Conservation (phyloP, 306 rosid genomes). For the Gillenia trifoliata region DNA sequence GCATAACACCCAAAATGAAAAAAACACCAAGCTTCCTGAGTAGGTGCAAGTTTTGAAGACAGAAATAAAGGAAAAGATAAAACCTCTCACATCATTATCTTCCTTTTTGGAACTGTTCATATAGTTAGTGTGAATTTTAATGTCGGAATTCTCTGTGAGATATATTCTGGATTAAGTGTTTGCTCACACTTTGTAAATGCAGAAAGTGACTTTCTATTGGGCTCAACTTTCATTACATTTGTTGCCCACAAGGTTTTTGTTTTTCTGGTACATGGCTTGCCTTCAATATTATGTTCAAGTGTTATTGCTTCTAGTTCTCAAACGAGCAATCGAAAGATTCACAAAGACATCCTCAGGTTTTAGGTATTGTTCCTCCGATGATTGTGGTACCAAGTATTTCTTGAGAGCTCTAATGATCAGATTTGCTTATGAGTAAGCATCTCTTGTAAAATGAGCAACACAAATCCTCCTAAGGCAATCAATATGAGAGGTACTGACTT, state of each 20-base stretch:
- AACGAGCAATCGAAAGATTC: too few species aligned
- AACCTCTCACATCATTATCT: background rate
- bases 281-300: background rate
- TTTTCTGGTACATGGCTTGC: background rate
- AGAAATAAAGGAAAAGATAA: background rate
- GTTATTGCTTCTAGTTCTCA: background rate
- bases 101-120: background rate
- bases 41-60: background rate
- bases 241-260: background rate
- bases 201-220: background rate
- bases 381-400: too few species aligned
- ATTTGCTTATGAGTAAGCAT: too few species aligned
- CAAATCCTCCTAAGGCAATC: background rate
- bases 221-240: background rate
- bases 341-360: too few species aligned
- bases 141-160: background rate
- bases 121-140: background rate
- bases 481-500: background rate
- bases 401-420: too few species aligned
- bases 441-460: too few species aligned
- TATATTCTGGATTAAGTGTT: background rate
- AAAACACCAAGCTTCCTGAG: background rate
- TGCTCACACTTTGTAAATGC: background rate
- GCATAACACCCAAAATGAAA: background rate
- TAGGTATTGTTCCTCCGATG: too few species aligned